Evolutionary conservation across 495 filamentous ascomycete genomes (phyloP).

Genomic region (Lepraria neglecta): DNA sequence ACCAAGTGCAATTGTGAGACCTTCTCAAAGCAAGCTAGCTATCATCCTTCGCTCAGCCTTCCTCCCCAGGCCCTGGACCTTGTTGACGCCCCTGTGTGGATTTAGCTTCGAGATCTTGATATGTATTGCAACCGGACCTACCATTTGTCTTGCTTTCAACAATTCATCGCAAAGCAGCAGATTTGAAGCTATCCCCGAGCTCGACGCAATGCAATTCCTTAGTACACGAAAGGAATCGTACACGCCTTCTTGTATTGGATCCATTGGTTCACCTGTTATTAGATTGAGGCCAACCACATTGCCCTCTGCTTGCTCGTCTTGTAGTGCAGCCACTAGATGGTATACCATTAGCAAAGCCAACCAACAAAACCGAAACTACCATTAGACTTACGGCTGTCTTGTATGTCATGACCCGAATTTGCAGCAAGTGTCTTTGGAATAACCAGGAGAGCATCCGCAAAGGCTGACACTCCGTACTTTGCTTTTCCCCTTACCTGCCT

Average conservation of each 20-base stretch:
- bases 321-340: slow-evolving; percentile 63
- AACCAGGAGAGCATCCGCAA: slow-evolving; percentile 85
- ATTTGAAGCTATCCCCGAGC: slow-evolving; percentile 91
- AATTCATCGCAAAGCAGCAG: slow-evolving; percentile 94
- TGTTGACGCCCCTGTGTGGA: slow-evolving; percentile 26
- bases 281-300: slow-evolving; percentile 83
- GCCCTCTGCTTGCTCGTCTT: slow-evolving; percentile 79
- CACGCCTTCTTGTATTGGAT: slow-evolving; percentile 85
- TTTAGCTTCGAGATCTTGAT: slow-evolving; percentile 7
- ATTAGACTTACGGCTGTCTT: slow-evolving; percentile 69
- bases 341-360: slow-evolving; percentile 24
- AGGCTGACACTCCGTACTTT: slow-evolving; percentile 88
- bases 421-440: slow-evolving; percentile 97
- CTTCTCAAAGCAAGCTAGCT: neutral
- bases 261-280: slow-evolving; percentile 83
- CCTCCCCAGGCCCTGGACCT: slow-evolving; percentile 29
- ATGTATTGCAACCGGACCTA: slow-evolving; percentile 23
- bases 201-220: slow-evolving; percentile 86
- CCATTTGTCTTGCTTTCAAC: slow-evolving; percentile 96
- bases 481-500: slow-evolving; percentile 95
- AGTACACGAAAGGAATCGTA: slow-evolving; percentile 95
- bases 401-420: slow-evolving; percentile 93
- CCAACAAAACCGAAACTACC: neutral
- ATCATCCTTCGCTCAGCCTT: slow-evolving; percentile 14
- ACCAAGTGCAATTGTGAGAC: neutral